Percentiles rank a stretch among this genome's conserved stretches.
phyloP scores from a whole-genome alignment of 1,284 basidiomycete species.

The Athelia sp. region DNA sequence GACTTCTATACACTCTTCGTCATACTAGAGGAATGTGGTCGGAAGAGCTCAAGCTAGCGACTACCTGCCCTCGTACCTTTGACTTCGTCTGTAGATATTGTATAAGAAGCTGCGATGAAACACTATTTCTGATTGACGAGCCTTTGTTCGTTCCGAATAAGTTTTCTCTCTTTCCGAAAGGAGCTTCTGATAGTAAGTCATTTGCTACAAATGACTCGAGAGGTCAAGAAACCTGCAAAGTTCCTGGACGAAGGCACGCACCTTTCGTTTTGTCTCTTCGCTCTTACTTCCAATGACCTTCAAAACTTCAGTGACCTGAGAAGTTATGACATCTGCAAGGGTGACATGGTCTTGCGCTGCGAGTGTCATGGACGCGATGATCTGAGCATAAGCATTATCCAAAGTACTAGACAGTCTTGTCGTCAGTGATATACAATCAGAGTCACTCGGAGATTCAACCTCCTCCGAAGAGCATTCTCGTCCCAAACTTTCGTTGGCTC shows the following conservation, averaged over 20 bases:
- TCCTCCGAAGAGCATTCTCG: slow-evolving; percentile 46
- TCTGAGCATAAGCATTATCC: slow-evolving; percentile 58
- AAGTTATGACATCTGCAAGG: slow-evolving; percentile 56
- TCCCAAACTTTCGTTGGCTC: slow-evolving; percentile 63
- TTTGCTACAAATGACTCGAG: slow-evolving; percentile 41
- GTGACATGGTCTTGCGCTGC: slow-evolving; percentile 65
- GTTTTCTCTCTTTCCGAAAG: slow-evolving; percentile 63
- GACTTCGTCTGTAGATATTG: slow-evolving; percentile 55
- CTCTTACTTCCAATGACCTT: slow-evolving; percentile 54
- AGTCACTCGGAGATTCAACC: slow-evolving; percentile 33
- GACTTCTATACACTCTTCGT: slow-evolving; percentile 69
- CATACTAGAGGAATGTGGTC: slow-evolving; percentile 47
- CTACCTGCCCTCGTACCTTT: slow-evolving; percentile 41
- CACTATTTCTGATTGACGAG: slow-evolving; percentile 27
- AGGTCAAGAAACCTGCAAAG: slow-evolving; percentile 6
- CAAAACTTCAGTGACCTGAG: slow-evolving; percentile 62
- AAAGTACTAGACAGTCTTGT: slow-evolving; percentile 48
- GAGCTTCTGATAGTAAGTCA: slow-evolving; percentile 66
- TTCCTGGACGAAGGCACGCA: slow-evolving; percentile 14
- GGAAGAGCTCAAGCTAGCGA: slow-evolving; percentile 2
- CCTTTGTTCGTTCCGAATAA: slow-evolving; percentile 68
- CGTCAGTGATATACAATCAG: slow-evolving; percentile 3
- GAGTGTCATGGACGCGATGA: slow-evolving; percentile 55
- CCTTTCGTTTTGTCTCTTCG: slow-evolving; percentile 67
- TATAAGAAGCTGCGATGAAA: slow-evolving; percentile 5